Evolutionary conservation across 108 stramenopile species (phyloP), one percentile per base, ranked within the genome.

Genomic region (Nitzschia inconspicua): DNA sequence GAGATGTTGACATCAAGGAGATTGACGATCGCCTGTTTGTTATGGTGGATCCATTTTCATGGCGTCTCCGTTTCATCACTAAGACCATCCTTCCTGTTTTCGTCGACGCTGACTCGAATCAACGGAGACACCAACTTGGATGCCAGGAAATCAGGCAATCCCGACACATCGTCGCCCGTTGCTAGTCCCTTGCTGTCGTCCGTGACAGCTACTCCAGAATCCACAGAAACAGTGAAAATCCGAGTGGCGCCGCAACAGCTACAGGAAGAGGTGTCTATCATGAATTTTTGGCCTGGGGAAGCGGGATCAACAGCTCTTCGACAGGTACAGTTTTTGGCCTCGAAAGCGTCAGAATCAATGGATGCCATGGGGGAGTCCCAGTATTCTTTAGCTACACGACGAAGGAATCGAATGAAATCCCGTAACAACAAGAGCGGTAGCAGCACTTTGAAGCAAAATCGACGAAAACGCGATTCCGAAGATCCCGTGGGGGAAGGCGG

Each of bases 281-380:
- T 19, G 16, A 46, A 44, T 0, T 28, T 34, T 0, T 68, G 67
- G 67, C 60, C 67, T 9, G 37, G 5, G 11, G 27, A 30, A 24
- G 42, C 61, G 3, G 73, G 73, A 16, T 44, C 56, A 10, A 50
- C 35, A 3, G 73, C 66, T 4, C 42, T 74, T 28, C 30, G 66
- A 16, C 61, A 56, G 30, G 73, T 74, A 9, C 66, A 74, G 34
- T 63, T 40, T 22, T 31, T 74, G 51, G 73, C 69, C 0, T 47
- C 56, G 8, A 63, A 47, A 20, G 69, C 56, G 1, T 47, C 69
- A 1, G 69, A 63, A 43, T 60, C 59, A 0, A 70, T 42, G 9
- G 53, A 26, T 19, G 53, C 53, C 34, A 18, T 35, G 1, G 48
- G 27, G 22, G 48, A 49, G 30, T 29, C 19, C 26, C 16, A 22